Conservation (phyloP, 306 rosid species). For the Rosa lucieae region DNA sequence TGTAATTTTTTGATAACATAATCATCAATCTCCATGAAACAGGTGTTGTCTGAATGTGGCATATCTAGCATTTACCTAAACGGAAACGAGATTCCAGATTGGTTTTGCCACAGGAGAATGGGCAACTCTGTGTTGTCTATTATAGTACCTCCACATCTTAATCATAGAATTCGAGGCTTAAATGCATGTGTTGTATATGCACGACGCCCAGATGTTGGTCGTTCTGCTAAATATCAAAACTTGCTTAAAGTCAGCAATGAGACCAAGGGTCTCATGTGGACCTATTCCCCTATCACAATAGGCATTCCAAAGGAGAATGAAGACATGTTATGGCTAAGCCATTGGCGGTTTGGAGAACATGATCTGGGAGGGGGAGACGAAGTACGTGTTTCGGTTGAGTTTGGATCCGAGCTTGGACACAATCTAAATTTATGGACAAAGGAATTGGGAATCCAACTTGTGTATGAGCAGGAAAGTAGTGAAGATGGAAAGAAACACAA, state of each 20-base stretch:
- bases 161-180: neutral
- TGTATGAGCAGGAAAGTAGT: neutral
- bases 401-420: neutral
- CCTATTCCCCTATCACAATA: neutral
- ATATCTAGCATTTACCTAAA: neutral
- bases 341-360: neutral
- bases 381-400: neutral
- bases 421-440: neutral
- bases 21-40: neutral
- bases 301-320: neutral
- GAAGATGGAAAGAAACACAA: neutral
- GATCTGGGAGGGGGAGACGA: neutral
- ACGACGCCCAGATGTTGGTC: neutral
- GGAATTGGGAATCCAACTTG: slow-evolving; percentile 1
- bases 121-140: neutral
- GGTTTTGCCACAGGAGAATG: neutral
- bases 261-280: neutral
- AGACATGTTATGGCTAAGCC: neutral
- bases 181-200: neutral
- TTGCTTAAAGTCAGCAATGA: neutral
- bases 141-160: neutral
- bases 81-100: neutral
- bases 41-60: neutral
- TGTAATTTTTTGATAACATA: neutral
- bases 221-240: neutral